Evolutionary conservation across 805 yeast genomes (phyloP).

Genomic region (Saturnispora diversa): DNA sequence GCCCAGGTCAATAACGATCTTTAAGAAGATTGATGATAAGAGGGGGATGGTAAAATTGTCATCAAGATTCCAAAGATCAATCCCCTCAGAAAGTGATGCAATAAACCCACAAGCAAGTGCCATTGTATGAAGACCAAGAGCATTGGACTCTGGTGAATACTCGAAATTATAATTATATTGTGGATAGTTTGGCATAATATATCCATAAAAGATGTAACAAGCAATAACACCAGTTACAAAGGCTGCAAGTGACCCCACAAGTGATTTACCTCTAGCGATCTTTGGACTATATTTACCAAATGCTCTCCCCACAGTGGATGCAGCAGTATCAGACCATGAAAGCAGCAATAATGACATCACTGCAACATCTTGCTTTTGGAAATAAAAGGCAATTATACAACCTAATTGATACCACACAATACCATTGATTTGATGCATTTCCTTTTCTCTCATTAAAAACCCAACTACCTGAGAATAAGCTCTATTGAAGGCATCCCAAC

Average conservation of each 20-base stretch:
- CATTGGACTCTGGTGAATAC: conserved; percentile 59
- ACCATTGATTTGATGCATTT: conserved; percentile 69
- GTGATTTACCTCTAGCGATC: conserved; percentile 63
- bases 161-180: conserved; percentile 43
- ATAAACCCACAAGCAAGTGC: conserved; percentile 66
- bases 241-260: conserved; percentile 90
- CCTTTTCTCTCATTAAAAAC: conserved; percentile 77
- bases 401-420: conserved; percentile 85
- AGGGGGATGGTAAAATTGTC: conserved; percentile 95
- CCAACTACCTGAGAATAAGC: conserved; percentile 64
- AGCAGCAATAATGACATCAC: conserved; percentile 68
- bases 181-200: conserved; percentile 57
- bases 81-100: conserved; percentile 82
- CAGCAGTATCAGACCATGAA: conserved; percentile 98
- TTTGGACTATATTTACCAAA: conserved; percentile 81
- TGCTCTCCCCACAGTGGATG: conserved; percentile 84
- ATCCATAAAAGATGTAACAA: conserved; percentile 64
- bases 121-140: conserved; percentile 42
- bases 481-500: conserved; percentile 52
- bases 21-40: conserved; percentile 59
- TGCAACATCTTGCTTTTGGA: conserved; percentile 74
- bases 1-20: conserved; percentile 18
- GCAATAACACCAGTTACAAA: conserved; percentile 60
- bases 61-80: conserved; percentile 69
- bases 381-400: conserved; percentile 55